These are phyloP conservation scores for Termitomyces sp. DNA, from an alignment of 1,284 basidiomycete genomes.

Conservation along the genomic window DNA sequence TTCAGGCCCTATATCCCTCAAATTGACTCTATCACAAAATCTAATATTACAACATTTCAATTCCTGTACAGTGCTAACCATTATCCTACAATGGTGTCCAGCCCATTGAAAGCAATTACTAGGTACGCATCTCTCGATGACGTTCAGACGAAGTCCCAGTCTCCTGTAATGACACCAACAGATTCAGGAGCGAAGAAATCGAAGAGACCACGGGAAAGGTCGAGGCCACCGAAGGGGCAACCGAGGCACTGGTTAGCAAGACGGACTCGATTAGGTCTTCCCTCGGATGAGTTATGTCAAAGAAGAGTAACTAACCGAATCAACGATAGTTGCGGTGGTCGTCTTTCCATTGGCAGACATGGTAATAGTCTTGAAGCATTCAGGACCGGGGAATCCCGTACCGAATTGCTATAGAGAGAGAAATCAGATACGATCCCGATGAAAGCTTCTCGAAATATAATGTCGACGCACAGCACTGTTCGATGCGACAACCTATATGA, in stretches of 20 bases:
- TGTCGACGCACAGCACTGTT: slow-evolving; percentile 21
- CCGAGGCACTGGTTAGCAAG: slow-evolving; percentile 56
- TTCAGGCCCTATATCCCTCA: too few relatives aligned
- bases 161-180: slow-evolving; percentile 50
- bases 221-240: slow-evolving; percentile 69
- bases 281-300: not conserved
- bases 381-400: slow-evolving; percentile 48
- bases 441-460: not conserved
- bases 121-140: too few relatives aligned
- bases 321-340: slow-evolving; percentile 30
- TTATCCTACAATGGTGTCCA: too few relatives aligned
- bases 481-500: slow-evolving; percentile 25
- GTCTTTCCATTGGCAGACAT: slow-evolving; percentile 64
- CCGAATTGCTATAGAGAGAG: slow-evolving; percentile 24
- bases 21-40: too few relatives aligned
- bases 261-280: not conserved
- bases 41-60: too few relatives aligned
- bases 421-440: not conserved
- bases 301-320: slow-evolving; percentile 10
- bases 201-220: slow-evolving; percentile 76
- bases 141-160: slow-evolving; percentile 35
- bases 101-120: too few relatives aligned
- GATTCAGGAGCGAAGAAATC: slow-evolving; percentile 41
- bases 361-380: slow-evolving; percentile 63
- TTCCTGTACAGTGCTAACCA: too few relatives aligned